Conservation (phyloP, 176 grass and related monocot species). For the Ampelocalamus luodianensis region DNA sequence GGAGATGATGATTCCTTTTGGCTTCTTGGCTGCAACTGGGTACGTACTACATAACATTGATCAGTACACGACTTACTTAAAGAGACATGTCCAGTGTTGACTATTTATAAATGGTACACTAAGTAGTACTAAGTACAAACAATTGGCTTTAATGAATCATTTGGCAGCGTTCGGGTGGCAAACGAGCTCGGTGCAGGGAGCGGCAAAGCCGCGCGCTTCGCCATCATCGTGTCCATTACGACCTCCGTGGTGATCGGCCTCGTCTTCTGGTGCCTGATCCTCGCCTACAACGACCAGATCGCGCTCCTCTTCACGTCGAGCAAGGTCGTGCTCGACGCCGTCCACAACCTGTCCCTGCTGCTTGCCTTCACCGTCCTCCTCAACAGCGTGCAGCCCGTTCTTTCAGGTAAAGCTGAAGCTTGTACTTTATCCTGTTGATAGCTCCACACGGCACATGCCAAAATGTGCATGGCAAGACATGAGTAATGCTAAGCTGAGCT, state of each 20-base stretch:
- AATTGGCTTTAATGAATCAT: no score
- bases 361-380: constrained; percentile 62
- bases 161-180: constrained; percentile 48
- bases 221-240: constrained; percentile 54
- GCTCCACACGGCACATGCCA: neutral
- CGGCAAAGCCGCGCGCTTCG: constrained; percentile 49
- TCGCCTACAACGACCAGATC: constrained; percentile 52
- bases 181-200: constrained; percentile 65
- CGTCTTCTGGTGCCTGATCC: constrained; percentile 56
- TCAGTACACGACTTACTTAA: neutral
- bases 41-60: constrained; percentile 5
- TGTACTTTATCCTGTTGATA: neutral
- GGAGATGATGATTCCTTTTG: constrained; percentile 92
- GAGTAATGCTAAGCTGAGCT: neutral
- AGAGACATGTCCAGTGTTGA: no score
- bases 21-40: constrained; percentile 85
- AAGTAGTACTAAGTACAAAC: no score
- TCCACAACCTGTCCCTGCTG: constrained; percentile 47
- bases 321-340: constrained; percentile 38
- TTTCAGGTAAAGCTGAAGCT: constrained; percentile 42
- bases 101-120: no score
- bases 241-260: constrained; percentile 54
- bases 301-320: constrained; percentile 52
- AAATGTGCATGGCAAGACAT: neutral
- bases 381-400: constrained; percentile 66